phyloP scores from a whole-genome alignment of 164 flowering plant genomes.

The Vitis amurensis region DNA sequence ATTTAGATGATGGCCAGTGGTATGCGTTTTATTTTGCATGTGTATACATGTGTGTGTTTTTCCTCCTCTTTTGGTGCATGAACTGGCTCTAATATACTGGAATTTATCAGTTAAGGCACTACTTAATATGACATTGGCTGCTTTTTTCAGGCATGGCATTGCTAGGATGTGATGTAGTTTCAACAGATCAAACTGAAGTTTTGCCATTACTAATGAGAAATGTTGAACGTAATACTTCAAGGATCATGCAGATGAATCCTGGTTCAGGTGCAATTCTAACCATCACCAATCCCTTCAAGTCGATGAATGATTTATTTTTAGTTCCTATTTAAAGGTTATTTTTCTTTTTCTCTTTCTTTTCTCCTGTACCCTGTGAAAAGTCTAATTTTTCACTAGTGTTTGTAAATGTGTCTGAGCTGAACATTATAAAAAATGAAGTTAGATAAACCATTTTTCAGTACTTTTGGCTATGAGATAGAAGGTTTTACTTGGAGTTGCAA shows the following conservation, averaged over 20 bases:
- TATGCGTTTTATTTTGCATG: background rate
- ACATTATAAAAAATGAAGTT: background rate
- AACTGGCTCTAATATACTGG: too few species aligned
- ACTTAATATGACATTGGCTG: slow-evolving; percentile 14
- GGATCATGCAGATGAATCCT: slow-evolving; percentile 63
- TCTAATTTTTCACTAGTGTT: background rate
- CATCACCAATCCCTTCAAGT: background rate
- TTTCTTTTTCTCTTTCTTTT: background rate
- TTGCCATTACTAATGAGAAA: slow-evolving; percentile 86
- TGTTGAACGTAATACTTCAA: slow-evolving; percentile 79
- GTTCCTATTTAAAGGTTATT: background rate
- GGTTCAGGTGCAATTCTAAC: slow-evolving; percentile 41
- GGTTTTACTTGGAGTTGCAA: too few species aligned
- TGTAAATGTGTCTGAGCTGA: background rate
- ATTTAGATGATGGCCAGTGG: background rate
- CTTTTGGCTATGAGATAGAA: background rate
- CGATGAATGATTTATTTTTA: background rate
- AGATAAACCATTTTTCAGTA: background rate
- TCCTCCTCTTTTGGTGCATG: background rate
- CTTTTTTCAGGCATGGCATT: slow-evolving; percentile 81
- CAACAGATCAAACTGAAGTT: slow-evolving; percentile 90
- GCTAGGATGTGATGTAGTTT: slow-evolving; percentile 84
- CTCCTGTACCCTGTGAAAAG: background rate
- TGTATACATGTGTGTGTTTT: background rate
- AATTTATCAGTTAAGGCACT: background rate